Conservation (phyloP, 768 basidiomycete species). For the Kwoniella pini region DNA sequence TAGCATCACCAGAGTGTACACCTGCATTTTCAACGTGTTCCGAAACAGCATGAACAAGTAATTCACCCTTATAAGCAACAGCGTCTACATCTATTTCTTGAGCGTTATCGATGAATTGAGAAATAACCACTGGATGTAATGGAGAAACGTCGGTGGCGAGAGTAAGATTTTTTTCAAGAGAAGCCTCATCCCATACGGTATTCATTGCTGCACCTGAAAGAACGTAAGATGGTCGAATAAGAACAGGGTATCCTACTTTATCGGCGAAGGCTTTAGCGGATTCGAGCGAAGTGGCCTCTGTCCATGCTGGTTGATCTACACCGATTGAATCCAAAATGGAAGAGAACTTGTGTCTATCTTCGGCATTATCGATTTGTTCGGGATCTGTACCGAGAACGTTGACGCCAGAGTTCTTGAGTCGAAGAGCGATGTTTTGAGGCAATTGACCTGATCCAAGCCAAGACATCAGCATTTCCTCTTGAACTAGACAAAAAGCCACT, state of each 20-base stretch:
- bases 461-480: too few relatives aligned
- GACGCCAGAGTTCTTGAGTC: constrained; percentile 84
- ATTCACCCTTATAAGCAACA: constrained; percentile 86
- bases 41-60: constrained; percentile 92
- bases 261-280: constrained; percentile 88
- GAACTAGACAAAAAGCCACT: constrained; percentile 52
- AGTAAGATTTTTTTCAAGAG: constrained; percentile 89
- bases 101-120: constrained; percentile 97
- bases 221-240: constrained; percentile 97
- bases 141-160: constrained; percentile 95
- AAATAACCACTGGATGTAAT: constrained; percentile 94
- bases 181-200: constrained; percentile 88
- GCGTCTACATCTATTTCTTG: constrained; percentile 99
- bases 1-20: constrained; percentile 98
- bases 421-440: constrained; percentile 96
- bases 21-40: constrained; percentile 99
- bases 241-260: constrained; percentile 90
- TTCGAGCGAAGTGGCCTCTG: constrained; percentile 81
- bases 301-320: constrained; percentile 97
- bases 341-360: constrained; percentile 99
- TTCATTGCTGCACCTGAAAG: constrained; percentile 99
- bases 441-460: constrained; percentile 96
- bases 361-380: constrained; percentile 89
- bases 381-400: constrained; percentile 97
- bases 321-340: constrained; percentile 90